phyloP scores from a whole-genome alignment of 2,329 filamentous ascomycete species.

The Paecilomyces variotii region DNA sequence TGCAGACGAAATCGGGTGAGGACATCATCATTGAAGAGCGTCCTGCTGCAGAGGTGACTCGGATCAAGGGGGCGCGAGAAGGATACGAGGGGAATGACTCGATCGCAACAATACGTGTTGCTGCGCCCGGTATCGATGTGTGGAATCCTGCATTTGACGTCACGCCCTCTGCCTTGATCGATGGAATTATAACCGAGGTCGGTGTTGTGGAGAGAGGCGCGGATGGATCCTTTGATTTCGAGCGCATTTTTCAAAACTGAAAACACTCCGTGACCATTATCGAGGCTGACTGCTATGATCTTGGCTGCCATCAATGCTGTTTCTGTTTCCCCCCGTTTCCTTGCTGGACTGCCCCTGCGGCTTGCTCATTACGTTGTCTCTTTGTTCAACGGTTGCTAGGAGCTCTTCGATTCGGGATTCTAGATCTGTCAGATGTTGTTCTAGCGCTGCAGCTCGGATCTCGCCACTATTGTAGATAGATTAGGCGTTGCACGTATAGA shows the following conservation, averaged over 20 bases:
- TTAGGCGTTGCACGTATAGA: background rate
- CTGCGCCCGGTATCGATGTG: constrained; percentile 66
- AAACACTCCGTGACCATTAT: constrained; percentile 3
- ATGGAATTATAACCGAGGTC: constrained; percentile 88
- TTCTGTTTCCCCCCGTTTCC: background rate
- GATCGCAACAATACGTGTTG: constrained; percentile 66
- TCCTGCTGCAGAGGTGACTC: constrained; percentile 70
- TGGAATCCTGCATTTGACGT: constrained; percentile 99
- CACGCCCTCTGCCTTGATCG: constrained; percentile 79
- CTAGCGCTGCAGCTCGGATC: constrained; percentile 46
- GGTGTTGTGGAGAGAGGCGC: constrained; percentile 73
- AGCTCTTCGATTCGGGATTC: constrained; percentile 45
- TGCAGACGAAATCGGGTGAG: constrained; percentile 66
- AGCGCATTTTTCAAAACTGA: constrained; percentile 19
- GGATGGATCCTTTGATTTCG: constrained; percentile 60
- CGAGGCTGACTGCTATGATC: constrained; percentile 6
- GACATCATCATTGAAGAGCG: constrained; percentile 90
- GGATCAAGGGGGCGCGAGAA: constrained; percentile 69
- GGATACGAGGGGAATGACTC: constrained; percentile 45
- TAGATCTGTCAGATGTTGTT: constrained; percentile 46
- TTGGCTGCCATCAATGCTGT: background rate
- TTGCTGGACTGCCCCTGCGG: background rate
- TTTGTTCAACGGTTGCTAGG: constrained; percentile 14
- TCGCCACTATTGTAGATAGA: constrained; percentile 39
- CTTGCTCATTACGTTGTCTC: constrained; percentile 3